Evolutionary conservation across 331 rosid genomes (phyloP).

Genomic region (Rhamnella rubrinervis): DNA sequence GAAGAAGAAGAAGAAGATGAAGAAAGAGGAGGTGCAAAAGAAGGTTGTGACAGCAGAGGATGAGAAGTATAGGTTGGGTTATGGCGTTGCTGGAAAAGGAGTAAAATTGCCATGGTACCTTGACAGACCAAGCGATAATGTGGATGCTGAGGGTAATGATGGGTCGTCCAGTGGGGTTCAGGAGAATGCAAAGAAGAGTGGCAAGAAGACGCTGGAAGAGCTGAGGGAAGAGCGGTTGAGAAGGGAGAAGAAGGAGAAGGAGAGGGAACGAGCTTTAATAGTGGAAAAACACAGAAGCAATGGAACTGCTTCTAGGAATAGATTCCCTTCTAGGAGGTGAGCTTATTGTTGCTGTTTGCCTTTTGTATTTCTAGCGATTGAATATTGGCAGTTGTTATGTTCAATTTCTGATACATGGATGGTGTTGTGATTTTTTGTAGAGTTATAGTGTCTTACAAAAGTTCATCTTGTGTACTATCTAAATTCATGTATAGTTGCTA

Average conservation of each 20-base stretch:
- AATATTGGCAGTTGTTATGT: not conserved
- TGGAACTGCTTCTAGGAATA: constrained; percentile 27
- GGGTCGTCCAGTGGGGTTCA: constrained; percentile 13
- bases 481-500: too few relatives aligned
- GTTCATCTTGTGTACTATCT: too few relatives aligned
- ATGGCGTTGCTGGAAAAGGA: constrained; percentile 86
- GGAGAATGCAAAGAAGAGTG: constrained; percentile 46
- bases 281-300: constrained; percentile 34
- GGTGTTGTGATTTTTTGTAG: too few relatives aligned
- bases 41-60: constrained; percentile 68
- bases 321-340: constrained; percentile 44
- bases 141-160: constrained; percentile 23
- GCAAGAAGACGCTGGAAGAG: constrained; percentile 75
- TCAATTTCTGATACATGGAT: too few relatives aligned
- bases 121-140: constrained; percentile 38
- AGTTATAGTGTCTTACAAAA: too few relatives aligned
- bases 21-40: constrained; percentile 52
- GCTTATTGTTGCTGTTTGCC: not conserved
- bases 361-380: not conserved
- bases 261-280: constrained; percentile 60
- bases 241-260: constrained; percentile 84
- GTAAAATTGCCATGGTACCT: constrained; percentile 91
- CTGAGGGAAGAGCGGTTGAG: constrained; percentile 76
- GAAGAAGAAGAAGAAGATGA: constrained; percentile 70
- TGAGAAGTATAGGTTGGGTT: constrained; percentile 84